Evolutionary conservation across 202 grass and related monocot species (phyloP), one percentile per base, ranked within the genome.

Genomic region (Schoenoplectus tabernaemontani): DNA sequence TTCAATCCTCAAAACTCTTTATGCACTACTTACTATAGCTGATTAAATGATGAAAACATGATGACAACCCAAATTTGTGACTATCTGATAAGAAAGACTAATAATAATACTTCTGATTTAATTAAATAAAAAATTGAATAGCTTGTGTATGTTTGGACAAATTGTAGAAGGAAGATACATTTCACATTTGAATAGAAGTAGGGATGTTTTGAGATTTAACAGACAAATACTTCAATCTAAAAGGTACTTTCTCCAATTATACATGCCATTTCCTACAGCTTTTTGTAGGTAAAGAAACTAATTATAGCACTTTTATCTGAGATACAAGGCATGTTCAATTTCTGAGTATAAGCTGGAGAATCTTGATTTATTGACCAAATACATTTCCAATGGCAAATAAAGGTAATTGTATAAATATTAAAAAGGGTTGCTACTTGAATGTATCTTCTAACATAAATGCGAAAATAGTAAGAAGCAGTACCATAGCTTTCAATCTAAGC

Each of bases 401-500:
- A 36, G 19, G 7, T 34, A 75, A 54, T 30, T 75, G 26, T 75
- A 15, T 43, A n/a, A n/a, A 53, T 53, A 53, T 33, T 30, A n/a
- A 74, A 74, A 5, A 48, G 46, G 69, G 46, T 24, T 53, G 28
- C 28, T 36, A 51, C n/a, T 36, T 15, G 8, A 9, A n/a, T 19
- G 24, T 75, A 75, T 36, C 48, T n/a, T 54, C 26, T 54, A 54
- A 34, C 3, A 75, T n/a, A n/a, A n/a, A n/a, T n/a, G n/a, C n/a
- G n/a, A 20, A 75, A 54, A 53, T 33, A 54, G 70, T 75, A 75
- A 75, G 30, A 75, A 61, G 2, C 50, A 81, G 9, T 89, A 98
- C 95, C 86, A 68, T 98, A 39, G 89, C 86, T 74, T 94, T 98
- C 64, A 98, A 83, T 68, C 76, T 92, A 64, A 90, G 78, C 81